Conservation (phyloP, 192 early-diverging fungal species). For the Podila epicladia region DNA sequence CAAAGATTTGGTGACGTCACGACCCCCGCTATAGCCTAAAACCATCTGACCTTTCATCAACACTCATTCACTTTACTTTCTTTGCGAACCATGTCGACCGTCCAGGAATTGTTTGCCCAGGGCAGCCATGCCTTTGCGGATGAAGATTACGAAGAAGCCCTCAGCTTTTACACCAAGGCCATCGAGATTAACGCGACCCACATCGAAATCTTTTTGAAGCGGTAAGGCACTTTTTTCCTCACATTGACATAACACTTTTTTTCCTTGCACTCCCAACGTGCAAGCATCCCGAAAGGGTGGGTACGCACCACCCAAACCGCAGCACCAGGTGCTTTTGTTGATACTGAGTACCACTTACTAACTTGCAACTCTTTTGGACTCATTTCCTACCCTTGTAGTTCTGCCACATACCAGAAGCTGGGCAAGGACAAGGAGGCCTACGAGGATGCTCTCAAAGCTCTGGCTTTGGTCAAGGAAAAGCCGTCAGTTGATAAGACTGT, state of each 20-base stretch:
- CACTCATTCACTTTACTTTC: background rate
- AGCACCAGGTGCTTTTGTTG: too few species aligned
- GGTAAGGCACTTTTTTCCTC: slow-evolving; percentile 36
- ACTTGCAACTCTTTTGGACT: background rate
- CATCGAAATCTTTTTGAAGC: slow-evolving; percentile 73
- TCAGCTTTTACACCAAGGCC: slow-evolving; percentile 73
- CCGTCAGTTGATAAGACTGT: slow-evolving; percentile 51
- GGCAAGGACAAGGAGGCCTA: slow-evolving; percentile 64
- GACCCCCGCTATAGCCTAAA: too few species aligned
- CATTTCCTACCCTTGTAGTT: slow-evolving; percentile 36
- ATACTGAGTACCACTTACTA: too few species aligned
- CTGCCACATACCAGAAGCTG: slow-evolving; percentile 69
- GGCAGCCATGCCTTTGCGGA: slow-evolving; percentile 84
- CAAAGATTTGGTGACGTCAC: background rate
- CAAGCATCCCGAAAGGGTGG: too few species aligned
- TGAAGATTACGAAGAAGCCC: slow-evolving; percentile 79
- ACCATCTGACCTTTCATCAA: too few species aligned
- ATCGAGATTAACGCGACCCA: slow-evolving; percentile 69
- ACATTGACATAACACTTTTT: background rate
- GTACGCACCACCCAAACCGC: too few species aligned
- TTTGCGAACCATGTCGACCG: slow-evolving; percentile 26
- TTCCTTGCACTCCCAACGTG: too few species aligned
- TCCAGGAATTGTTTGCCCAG: slow-evolving; percentile 50
- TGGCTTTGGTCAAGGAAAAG: slow-evolving; percentile 60
- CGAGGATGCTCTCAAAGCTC: slow-evolving; percentile 70